Evolutionary conservation across 2,329 filamentous ascomycete species (phyloP).

Genomic region (Talaromyces amestolkiae): DNA sequence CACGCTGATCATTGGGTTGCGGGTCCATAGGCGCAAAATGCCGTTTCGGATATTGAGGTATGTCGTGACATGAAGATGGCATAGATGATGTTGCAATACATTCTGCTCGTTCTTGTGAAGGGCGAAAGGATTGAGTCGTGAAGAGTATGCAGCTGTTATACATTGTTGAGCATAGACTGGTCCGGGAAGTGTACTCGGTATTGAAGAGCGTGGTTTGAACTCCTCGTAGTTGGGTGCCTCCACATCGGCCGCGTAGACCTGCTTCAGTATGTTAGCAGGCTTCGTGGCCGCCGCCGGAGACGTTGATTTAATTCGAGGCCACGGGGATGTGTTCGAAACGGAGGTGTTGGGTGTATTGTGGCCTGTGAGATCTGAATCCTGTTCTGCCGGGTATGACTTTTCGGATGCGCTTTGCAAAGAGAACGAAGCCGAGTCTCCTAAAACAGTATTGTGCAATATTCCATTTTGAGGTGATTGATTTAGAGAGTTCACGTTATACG

Average conservation of each 20-base stretch:
- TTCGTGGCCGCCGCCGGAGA: background rate
- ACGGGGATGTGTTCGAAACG: constrained; percentile 22
- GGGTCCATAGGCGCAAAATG: constrained; percentile 84
- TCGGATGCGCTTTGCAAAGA: constrained; percentile 21
- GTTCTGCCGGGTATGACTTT: constrained; percentile 19
- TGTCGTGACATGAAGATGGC: constrained; percentile 82
- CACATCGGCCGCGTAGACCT: background rate
- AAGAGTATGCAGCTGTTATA: constrained; percentile 83
- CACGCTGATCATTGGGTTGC: constrained; percentile 79
- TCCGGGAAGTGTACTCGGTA: constrained; percentile 70
- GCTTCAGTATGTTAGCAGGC: background rate
- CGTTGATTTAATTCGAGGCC: constrained; percentile 1
- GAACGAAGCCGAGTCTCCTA: constrained; percentile 11
- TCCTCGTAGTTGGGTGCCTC: constrained; percentile 39
- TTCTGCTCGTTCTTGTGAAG: constrained; percentile 81
- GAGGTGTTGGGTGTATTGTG: constrained; percentile 29
- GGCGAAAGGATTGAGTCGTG: constrained; percentile 82
- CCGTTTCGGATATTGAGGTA: constrained; percentile 96
- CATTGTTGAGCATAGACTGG: constrained; percentile 88
- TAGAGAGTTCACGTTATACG: background rate
- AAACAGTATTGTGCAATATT: background rate
- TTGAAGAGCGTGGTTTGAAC: constrained; percentile 74
- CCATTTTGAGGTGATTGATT: background rate
- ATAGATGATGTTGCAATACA: constrained; percentile 77
- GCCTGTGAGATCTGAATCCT: constrained; percentile 23